Evolutionary conservation across 192 early-diverging fungal species (phyloP).

Genomic region (Entomortierella lignicola): DNA sequence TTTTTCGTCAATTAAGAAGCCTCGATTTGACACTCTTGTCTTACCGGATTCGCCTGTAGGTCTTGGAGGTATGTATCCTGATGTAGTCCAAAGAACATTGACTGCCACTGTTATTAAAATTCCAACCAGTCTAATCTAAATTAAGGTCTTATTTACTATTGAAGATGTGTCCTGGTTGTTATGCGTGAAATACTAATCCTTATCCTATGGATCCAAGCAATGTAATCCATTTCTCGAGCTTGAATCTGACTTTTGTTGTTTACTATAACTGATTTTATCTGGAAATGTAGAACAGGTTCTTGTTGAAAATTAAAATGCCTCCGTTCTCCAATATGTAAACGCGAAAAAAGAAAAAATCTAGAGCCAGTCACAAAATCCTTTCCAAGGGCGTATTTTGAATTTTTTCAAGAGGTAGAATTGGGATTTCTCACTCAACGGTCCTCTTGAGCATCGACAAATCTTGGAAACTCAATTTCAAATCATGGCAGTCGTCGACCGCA

Average conservation of each 20-base stretch:
- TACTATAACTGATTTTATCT: no score
- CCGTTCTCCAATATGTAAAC: neutral
- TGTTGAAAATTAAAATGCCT: neutral
- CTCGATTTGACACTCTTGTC: neutral
- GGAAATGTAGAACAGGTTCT: no score
- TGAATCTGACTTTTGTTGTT: no score
- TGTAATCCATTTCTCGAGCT: no score
- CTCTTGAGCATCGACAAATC: no score
- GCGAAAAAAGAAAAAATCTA: neutral
- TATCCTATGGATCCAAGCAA: no score
- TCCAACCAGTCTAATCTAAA: neutral
- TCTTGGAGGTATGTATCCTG: neutral
- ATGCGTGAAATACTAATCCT: neutral
- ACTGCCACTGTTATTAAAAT: neutral
- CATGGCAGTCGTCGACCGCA: conserved; percentile 1
- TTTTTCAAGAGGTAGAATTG: neutral
- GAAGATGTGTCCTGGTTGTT: neutral
- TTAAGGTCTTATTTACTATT: neutral
- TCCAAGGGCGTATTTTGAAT: neutral
- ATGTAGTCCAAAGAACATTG: neutral
- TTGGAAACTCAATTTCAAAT: no score
- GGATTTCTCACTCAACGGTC: no score
- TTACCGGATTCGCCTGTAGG: neutral
- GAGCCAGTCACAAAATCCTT: neutral
- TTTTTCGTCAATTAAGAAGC: conserved; percentile 7